phyloP scores from a whole-genome alignment of 139 green algal species.

The Tetraselmis striata region DNA sequence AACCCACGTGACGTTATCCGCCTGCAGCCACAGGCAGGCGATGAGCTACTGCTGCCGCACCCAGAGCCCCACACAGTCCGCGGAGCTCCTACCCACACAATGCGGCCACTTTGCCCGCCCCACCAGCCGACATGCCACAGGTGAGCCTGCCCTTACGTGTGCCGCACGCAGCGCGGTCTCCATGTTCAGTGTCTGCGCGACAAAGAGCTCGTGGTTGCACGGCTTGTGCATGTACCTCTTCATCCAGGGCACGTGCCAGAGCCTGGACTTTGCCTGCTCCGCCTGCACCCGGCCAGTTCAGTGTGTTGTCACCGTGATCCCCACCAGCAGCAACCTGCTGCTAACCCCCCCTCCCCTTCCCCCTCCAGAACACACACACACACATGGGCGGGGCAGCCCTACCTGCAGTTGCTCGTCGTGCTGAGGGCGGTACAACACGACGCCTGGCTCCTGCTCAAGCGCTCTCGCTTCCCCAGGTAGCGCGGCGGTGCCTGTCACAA shows the following conservation, averaged over 20 bases:
- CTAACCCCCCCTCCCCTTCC: neutral
- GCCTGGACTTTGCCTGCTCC: constrained; percentile 35
- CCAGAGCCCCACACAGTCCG: too few species aligned
- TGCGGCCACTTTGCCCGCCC: too few species aligned
- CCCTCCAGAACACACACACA: too few species aligned
- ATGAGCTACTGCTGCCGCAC: too few species aligned
- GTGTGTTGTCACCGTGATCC: too few species aligned
- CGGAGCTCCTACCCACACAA: too few species aligned
- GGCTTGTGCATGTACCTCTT: constrained; percentile 76
- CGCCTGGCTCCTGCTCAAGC: constrained; percentile 23
- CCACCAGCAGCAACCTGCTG: neutral
- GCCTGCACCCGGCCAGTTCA: neutral
- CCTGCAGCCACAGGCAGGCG: constrained; percentile 7
- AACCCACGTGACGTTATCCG: constrained; percentile 61
- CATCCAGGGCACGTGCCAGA: constrained; percentile 83
- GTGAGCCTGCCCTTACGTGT: too few species aligned
- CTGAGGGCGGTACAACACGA: constrained; percentile 10
- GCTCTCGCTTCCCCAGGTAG: constrained; percentile 9
- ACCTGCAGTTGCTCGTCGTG: neutral
- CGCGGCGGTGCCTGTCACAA: constrained; percentile 34
- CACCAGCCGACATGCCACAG: too few species aligned
- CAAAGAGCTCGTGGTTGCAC: constrained; percentile 87
- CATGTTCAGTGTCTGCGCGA: constrained; percentile 77
- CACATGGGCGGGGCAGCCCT: neutral
- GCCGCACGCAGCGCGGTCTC: constrained; percentile 21